Evolutionary conservation across 1,284 basidiomycete genomes (phyloP), one percentile per base, ranked within the genome.

Genomic region (Clitocybe nebularis): DNA sequence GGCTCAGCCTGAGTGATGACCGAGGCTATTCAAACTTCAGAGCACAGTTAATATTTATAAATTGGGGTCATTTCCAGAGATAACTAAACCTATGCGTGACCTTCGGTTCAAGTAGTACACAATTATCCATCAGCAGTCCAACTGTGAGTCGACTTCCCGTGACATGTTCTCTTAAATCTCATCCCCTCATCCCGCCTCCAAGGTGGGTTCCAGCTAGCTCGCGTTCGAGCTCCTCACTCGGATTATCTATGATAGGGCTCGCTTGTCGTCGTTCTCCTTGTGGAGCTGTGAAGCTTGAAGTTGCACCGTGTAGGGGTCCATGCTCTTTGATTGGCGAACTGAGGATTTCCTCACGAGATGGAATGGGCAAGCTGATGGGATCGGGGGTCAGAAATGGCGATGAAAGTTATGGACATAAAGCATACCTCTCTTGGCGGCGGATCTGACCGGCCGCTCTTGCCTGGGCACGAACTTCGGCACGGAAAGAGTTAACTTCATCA

Each of bases 401-500:
- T n/a, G 33, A 32, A 25, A 23, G 3, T 13, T 17, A 25, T 34
- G 21, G 19, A 10, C 43, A 16, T 21, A 19, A 44, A 30, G 50
- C 67, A 41, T 42, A 84, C 84, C 79, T 85, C 47, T 89, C 85
- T 58, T 85, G 83, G 45, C 81, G 73, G 39, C 83, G 79, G 36
- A 82, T 75, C 58, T 84, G 81, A 10, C 77, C 77, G 9, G 79
- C 64, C 0, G 79, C 75, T 41, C 84, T 73, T n/a, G 84, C 82
- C 52, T 88, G 87, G 10, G 74, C 72, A 39, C 93, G 78, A 2
- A 96, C 93, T 58, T 93, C 84, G 13, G 81, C 75, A 23, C 93
- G 79, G 78, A 96, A 96, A n/a, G 73, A 66, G 48, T 83, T 84
- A 26, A 98, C 94, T 67, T 99, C 95, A 26, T 95, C 82, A 9